Evolutionary conservation across 306 rosid species (phyloP).

Genomic region (Fragaria ananassa): DNA sequence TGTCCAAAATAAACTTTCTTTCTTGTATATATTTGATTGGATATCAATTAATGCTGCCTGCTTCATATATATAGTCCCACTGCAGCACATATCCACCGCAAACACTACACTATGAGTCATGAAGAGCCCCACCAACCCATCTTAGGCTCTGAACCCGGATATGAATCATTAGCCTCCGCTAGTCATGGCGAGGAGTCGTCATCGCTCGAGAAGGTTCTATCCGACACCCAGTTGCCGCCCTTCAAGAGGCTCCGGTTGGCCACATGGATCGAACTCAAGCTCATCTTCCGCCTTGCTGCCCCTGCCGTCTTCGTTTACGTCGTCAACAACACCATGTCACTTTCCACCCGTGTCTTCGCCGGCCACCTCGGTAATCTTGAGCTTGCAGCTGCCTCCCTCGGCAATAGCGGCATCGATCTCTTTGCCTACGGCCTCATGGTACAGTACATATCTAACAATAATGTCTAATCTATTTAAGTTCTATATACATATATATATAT

Average conservation of each 20-base stretch:
- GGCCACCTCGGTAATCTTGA: constrained; percentile 82
- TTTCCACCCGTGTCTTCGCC: constrained; percentile 52
- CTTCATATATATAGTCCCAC: not conserved
- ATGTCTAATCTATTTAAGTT: not conserved
- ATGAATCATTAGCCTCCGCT: not conserved
- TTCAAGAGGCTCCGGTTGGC: constrained; percentile 37
- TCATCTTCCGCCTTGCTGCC: constrained; percentile 53
- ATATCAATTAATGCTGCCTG: not conserved
- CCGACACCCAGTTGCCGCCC: constrained; percentile 31
- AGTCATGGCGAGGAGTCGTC: constrained; percentile 7
- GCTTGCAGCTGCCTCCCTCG: constrained; percentile 76
- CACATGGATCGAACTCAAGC: constrained; percentile 58
- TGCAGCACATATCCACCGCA: not conserved
- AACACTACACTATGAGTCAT: constrained; percentile 27
- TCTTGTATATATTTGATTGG: no score
- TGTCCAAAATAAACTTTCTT: no score
- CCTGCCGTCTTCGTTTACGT: constrained; percentile 68
- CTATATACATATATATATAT: no score
- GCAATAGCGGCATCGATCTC: constrained; percentile 72
- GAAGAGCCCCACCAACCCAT: constrained; percentile 24
- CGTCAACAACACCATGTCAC: constrained; percentile 61
- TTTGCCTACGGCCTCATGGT: constrained; percentile 80
- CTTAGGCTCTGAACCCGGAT: constrained; percentile 5
- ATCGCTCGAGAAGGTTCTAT: constrained; percentile 48
- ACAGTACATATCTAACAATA: not conserved